Conservation (phyloP, 345 rosid genomes). For the Jatropha curcas region DNA sequence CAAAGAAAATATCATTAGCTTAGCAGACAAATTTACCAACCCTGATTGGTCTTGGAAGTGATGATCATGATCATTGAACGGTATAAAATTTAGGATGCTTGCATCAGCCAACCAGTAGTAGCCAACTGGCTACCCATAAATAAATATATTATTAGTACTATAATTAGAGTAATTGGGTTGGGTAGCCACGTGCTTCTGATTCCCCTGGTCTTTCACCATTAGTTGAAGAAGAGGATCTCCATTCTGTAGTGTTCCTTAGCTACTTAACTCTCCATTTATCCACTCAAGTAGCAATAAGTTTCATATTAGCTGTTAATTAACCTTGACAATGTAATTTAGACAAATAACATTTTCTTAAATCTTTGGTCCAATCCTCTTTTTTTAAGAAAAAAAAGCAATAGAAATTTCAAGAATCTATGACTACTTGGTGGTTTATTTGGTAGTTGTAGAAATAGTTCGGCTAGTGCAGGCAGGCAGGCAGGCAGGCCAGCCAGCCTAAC, state of each 20-base stretch:
- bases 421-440: background rate
- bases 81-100: background rate
- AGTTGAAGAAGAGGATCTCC: background rate
- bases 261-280: background rate
- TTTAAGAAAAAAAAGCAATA: too few relatives aligned
- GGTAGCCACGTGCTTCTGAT: conserved; percentile 8
- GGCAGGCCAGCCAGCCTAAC: background rate
- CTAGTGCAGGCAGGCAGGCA: background rate
- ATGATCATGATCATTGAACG: too few relatives aligned
- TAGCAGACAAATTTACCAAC: background rate
- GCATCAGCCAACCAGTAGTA: background rate
- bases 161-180: background rate
- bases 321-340: background rate
- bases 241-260: background rate
- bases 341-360: background rate
- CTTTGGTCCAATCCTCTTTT: background rate
- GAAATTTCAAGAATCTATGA: too few relatives aligned
- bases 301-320: background rate
- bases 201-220: background rate
- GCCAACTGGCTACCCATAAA: background rate
- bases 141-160: background rate
- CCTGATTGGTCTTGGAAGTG: background rate
- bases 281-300: background rate
- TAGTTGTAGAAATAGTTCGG: background rate
- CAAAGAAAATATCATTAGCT: background rate